Evolutionary conservation across 805 yeast species (phyloP).

Genomic region (Candida glaebosa): DNA sequence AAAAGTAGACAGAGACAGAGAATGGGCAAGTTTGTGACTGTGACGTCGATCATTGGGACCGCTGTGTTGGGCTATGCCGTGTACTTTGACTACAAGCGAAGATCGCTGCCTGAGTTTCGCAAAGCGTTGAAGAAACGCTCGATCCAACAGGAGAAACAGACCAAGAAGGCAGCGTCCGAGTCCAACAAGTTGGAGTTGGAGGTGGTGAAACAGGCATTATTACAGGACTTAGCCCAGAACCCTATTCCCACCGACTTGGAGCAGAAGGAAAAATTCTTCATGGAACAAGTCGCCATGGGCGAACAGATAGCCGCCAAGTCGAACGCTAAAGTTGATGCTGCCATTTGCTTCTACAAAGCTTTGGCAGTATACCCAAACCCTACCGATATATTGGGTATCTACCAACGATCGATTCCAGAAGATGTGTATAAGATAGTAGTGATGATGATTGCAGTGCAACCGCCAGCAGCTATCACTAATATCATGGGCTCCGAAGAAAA

Average conservation of each 20-base stretch:
- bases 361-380: conserved; percentile 93
- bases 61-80: conserved; percentile 70
- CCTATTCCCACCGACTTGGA: conserved; percentile 71
- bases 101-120: conserved; percentile 80
- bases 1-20: background rate
- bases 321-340: conserved; percentile 75
- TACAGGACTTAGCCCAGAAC: conserved; percentile 59
- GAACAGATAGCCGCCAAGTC: conserved; percentile 71
- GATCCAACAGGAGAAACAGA: conserved; percentile 56
- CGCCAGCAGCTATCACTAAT: conserved; percentile 75
- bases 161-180: conserved; percentile 52
- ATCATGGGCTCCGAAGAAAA: conserved; percentile 49
- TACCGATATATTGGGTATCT: conserved; percentile 81
- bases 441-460: conserved; percentile 85
- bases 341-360: conserved; percentile 90
- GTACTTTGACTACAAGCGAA: conserved; percentile 91
- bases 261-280: conserved; percentile 75
- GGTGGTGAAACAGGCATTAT: conserved; percentile 58
- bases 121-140: conserved; percentile 62
- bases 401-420: conserved; percentile 84
- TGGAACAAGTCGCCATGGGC: conserved; percentile 79
- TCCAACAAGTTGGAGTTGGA: conserved; percentile 59
- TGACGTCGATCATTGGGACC: conserved; percentile 46
- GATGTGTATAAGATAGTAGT: conserved; percentile 79
- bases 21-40: conserved; percentile 16